Evolutionary conservation across 768 basidiomycete genomes (phyloP).

Genomic region (Mrakia frigida): DNA sequence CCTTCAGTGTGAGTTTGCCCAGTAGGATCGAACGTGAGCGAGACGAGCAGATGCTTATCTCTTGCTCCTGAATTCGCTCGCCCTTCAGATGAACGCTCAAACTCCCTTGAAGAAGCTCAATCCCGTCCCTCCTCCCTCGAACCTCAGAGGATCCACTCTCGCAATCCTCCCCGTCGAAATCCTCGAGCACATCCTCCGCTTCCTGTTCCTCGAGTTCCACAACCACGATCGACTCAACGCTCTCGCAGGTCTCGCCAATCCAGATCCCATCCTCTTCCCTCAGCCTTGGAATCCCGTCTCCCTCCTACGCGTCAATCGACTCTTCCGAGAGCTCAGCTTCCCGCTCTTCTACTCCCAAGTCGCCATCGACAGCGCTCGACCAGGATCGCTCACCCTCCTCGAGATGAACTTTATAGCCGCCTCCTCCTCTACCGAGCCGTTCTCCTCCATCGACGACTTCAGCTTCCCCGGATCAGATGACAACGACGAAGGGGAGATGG

Average conservation of each 20-base stretch:
- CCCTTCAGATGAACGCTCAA: background rate
- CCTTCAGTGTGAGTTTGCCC: background rate
- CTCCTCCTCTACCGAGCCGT: background rate
- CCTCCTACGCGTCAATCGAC: background rate
- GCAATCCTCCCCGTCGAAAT: background rate
- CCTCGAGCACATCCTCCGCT: background rate
- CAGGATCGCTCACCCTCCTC: background rate
- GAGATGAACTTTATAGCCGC: constrained; percentile 2
- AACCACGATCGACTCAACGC: constrained; percentile 4
- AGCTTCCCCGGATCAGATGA: background rate
- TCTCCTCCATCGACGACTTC: background rate
- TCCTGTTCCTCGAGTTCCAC: background rate
- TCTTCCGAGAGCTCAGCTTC: background rate
- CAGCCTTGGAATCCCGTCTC: constrained; percentile 6
- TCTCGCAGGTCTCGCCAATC: background rate
- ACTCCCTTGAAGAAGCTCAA: no score
- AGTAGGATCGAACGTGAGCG: no score
- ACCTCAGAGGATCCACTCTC: background rate
- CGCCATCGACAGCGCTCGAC: background rate
- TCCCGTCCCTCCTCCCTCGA: background rate
- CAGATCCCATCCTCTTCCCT: background rate
- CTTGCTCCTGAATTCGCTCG: background rate
- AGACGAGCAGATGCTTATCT: no score
- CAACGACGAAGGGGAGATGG: background rate
- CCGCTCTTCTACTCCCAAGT: background rate